These are phyloP conservation scores for Collybia sp. DNA, from an alignment of 768 basidiomycete species.

Conservation along the genomic window DNA sequence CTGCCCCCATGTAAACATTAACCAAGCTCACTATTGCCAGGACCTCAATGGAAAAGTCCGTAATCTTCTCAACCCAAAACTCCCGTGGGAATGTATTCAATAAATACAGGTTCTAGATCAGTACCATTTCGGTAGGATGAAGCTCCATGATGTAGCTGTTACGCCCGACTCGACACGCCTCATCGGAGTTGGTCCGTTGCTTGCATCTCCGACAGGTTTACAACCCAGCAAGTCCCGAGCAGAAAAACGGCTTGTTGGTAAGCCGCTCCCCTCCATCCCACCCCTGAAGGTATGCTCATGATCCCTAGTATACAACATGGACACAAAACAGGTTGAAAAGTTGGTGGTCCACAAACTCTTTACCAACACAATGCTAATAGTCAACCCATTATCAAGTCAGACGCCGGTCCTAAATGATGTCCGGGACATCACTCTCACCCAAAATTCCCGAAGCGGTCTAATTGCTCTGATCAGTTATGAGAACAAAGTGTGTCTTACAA, in stretches of 20 bases:
- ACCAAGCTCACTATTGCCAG: conserved; percentile 22
- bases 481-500: conserved; percentile 45
- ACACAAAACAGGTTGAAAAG: conserved; percentile 64
- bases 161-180: conserved; percentile 63
- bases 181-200: conserved; percentile 63
- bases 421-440: conserved; percentile 62
- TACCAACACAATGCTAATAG: background rate
- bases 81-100: no score
- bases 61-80: background rate
- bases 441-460: conserved; percentile 40
- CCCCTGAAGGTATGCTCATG: background rate
- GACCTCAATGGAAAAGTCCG: conserved; percentile 55
- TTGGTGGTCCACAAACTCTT: conserved; percentile 21
- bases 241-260: conserved; percentile 75
- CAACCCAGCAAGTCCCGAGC: conserved; percentile 64
- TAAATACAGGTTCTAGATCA: conserved; percentile 42
- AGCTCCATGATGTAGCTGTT: conserved; percentile 66
- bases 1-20: conserved; percentile 4
- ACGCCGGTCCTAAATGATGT: conserved; percentile 73
- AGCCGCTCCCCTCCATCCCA: conserved; percentile 10
- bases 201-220: conserved; percentile 57
- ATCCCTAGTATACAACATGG: conserved; percentile 58
- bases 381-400: conserved; percentile 36
- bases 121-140: conserved; percentile 57
- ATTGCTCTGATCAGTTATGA: conserved; percentile 72